These are phyloP conservation scores for Penicillium sp. DNA, from an alignment of 2,329 filamentous ascomycete species.

Conservation along the genomic window DNA sequence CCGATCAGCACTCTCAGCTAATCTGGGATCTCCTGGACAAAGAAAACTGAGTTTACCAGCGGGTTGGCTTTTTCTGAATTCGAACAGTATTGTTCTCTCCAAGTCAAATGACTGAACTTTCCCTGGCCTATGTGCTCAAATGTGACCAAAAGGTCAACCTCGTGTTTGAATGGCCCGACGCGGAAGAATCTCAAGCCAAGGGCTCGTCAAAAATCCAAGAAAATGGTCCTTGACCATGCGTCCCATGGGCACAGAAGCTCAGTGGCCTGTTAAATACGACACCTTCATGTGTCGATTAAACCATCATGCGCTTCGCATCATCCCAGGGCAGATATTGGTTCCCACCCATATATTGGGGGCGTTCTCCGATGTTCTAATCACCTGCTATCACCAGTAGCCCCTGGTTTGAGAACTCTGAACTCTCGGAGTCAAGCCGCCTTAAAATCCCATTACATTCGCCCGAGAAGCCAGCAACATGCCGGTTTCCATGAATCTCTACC, in stretches of 20 bases:
- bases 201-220: background rate
- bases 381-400: background rate
- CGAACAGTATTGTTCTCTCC: background rate
- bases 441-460: background rate
- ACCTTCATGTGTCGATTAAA: background rate
- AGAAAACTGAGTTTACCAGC: slow-evolving; percentile 21
- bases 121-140: background rate
- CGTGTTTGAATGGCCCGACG: background rate
- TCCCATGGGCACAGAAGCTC: background rate
- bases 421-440: background rate
- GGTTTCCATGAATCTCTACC: background rate
- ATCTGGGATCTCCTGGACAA: slow-evolving; percentile 43
- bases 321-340: background rate
- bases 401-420: background rate
- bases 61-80: background rate
- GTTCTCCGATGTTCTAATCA: background rate
- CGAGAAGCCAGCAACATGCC: background rate
- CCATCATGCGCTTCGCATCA: background rate
- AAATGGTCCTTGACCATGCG: background rate
- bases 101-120: background rate
- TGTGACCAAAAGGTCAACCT: background rate
- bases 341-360: background rate
- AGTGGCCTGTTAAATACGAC: background rate
- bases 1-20: slow-evolving; percentile 30
- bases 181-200: background rate